phyloP scores from a whole-genome alignment of 352 stramenopile genomes.

The Phytopythium litorale region DNA sequence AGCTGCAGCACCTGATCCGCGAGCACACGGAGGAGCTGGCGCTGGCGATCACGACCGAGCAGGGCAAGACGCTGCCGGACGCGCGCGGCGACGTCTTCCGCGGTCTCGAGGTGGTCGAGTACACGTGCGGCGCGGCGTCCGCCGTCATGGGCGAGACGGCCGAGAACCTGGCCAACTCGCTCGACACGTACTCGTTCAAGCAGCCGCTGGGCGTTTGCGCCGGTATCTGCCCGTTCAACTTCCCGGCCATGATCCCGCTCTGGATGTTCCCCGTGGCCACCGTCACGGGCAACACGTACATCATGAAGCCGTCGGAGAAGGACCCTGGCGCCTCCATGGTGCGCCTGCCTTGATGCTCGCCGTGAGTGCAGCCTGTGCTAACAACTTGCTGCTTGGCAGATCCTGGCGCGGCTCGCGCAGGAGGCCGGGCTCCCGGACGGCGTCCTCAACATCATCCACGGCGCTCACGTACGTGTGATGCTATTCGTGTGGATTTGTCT shows the following conservation, averaged over 20 bases:
- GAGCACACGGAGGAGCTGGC: constrained; percentile 94
- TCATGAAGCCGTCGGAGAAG: constrained; percentile 96
- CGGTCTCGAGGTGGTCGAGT: constrained; percentile 87
- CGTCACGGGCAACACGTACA: constrained; percentile 94
- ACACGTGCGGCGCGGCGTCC: constrained; percentile 69
- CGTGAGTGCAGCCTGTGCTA: neutral
- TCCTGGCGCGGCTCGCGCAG: constrained; percentile 90
- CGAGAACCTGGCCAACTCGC: constrained; percentile 86
- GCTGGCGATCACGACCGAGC: constrained; percentile 92
- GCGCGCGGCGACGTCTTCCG: constrained; percentile 97
- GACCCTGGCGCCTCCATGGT: constrained; percentile 87
- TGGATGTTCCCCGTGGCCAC: constrained; percentile 90
- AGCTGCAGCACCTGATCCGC: constrained; percentile 94
- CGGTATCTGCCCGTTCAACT: constrained; percentile 95
- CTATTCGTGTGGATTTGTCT: neutral
- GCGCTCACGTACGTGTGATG: constrained; percentile 46
- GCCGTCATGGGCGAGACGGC: constrained; percentile 96
- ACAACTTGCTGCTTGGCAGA: constrained; percentile 18
- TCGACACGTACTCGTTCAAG: constrained; percentile 97
- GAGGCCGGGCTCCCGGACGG: constrained; percentile 93
- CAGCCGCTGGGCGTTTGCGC: constrained; percentile 94
- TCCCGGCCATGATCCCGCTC: constrained; percentile 97
- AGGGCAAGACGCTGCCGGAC: constrained; percentile 92
- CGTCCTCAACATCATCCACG: constrained; percentile 95
- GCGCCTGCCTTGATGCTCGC: neutral